Evolutionary conservation across 352 stramenopile genomes (phyloP).

Genomic region (Pythium periplocum): DNA sequence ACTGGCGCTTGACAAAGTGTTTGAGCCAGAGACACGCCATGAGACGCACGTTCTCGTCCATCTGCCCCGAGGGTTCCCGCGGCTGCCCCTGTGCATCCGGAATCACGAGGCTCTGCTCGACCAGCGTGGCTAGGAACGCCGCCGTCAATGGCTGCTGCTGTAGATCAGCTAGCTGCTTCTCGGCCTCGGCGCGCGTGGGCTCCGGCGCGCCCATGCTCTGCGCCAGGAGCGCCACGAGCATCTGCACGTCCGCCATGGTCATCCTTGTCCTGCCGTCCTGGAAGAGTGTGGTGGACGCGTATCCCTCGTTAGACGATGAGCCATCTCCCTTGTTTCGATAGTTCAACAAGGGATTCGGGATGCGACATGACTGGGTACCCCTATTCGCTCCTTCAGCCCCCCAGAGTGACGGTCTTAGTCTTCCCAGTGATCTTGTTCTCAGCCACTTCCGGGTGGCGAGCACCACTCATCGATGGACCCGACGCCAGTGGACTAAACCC

Average conservation of each 20-base stretch:
- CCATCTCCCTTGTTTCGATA: background rate
- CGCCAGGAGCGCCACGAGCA: conserved; percentile 47
- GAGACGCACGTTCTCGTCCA: conserved; percentile 53
- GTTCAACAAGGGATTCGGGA: no score
- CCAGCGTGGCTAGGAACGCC: conserved; percentile 35
- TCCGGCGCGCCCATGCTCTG: conserved; percentile 34
- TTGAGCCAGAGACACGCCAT: conserved; percentile 78
- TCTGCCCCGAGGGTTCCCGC: conserved; percentile 7
- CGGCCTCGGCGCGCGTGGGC: conserved; percentile 37
- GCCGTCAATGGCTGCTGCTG: conserved; percentile 26
- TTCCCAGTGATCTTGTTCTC: no score
- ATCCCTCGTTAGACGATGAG: conserved; percentile 11
- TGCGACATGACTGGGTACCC: no score
- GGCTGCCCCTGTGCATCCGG: conserved; percentile 21
- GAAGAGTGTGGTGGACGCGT: no score
- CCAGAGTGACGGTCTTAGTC: no score
- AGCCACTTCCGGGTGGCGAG: no score
- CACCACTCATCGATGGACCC: no score
- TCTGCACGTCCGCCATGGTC: conserved; percentile 10
- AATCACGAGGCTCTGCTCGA: conserved; percentile 40
- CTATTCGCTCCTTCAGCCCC: no score
- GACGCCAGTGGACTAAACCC: no score
- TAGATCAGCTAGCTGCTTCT: conserved; percentile 51
- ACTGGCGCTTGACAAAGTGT: conserved; percentile 55
- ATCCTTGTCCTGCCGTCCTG: background rate